Percentiles rank a stretch among this genome's conserved stretches.
These are phyloP conservation scores for Kodamaea sp. DNA, from an alignment of 1,139 yeast genomes.

Conservation along the genomic window DNA sequence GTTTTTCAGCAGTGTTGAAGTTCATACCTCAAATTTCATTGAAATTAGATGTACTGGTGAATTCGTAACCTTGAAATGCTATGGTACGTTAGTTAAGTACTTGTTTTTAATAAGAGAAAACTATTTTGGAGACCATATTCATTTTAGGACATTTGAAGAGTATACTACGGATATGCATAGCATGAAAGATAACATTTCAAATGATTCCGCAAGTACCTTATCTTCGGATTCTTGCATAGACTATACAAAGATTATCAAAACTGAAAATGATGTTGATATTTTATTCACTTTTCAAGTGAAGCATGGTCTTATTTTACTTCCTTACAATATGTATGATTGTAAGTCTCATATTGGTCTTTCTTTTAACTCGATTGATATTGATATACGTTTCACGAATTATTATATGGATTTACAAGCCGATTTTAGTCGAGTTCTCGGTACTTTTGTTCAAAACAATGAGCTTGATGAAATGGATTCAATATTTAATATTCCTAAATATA, in stretches of 20 bases:
- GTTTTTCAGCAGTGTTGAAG: conserved; percentile 53
- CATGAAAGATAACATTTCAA: conserved; percentile 2
- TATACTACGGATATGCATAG: conserved; percentile 35
- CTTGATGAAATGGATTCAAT: conserved; percentile 20
- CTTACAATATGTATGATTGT: conserved; percentile 67
- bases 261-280: conserved; percentile 75
- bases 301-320: conserved; percentile 68
- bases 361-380: conserved; percentile 68
- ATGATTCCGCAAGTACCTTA: conserved; percentile 2
- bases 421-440: conserved; percentile 45
- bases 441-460: conserved; percentile 19
- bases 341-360: conserved; percentile 59
- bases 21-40: conserved; percentile 67
- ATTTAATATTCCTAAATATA: conserved; percentile 27
- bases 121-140: conserved; percentile 83
- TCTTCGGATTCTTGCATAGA: conserved; percentile 20
- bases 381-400: conserved; percentile 81
- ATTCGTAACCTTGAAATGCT: conserved; percentile 63
- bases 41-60: conserved; percentile 63
- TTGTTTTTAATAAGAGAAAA: conserved; percentile 78
- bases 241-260: conserved; percentile 42
- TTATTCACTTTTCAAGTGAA: conserved; percentile 66
- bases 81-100: conserved; percentile 77
- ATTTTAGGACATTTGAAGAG: conserved; percentile 83
- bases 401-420: conserved; percentile 82